Evolutionary conservation across 169 alveolate genomes (phyloP).

Genomic region (Theileria luwenshuni): DNA sequence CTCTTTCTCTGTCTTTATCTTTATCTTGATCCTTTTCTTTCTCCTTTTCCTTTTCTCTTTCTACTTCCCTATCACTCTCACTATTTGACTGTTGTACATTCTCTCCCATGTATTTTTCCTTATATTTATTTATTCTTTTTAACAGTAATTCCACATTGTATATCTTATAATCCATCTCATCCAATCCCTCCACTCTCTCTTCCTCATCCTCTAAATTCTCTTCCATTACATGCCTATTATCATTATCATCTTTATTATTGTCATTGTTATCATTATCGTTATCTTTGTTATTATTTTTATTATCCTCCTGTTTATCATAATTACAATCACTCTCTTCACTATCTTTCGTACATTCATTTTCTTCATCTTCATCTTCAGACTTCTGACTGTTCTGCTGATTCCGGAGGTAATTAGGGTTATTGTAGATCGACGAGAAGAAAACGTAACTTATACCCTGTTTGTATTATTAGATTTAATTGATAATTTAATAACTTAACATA

Average conservation of each 20-base stretch:
- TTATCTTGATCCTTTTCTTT: constrained; percentile 36
- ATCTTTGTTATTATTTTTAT: constrained; percentile 38
- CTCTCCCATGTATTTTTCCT: constrained; percentile 32
- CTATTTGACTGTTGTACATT: too few species aligned
- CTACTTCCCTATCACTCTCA: too few species aligned
- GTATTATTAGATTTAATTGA: too few species aligned
- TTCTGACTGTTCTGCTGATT: too few species aligned
- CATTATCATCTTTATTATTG: not conserved
- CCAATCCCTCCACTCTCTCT: not conserved
- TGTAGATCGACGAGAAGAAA: constrained; percentile 89
- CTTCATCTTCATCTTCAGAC: too few species aligned
- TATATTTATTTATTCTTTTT: constrained; percentile 49
- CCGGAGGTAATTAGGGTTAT: constrained; percentile 38
- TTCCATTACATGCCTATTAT: constrained; percentile 23
- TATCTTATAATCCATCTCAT: constrained; percentile 34
- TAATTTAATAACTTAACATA: too few species aligned
- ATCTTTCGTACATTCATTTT: too few species aligned
- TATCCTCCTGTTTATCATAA: too few species aligned
- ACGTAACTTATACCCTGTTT: constrained; percentile 82
- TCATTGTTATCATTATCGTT: not conserved
- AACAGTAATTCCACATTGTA: constrained; percentile 68
- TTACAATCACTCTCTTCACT: too few species aligned
- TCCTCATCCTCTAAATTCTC: not conserved
- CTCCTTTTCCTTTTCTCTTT: constrained; percentile 38
- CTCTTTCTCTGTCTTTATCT: not conserved